Percentiles rank a stretch among this genome's conserved stretches.
phyloP scores from a whole-genome alignment of 2,329 filamentous ascomycete genomes.

The Penicillium sp. region DNA sequence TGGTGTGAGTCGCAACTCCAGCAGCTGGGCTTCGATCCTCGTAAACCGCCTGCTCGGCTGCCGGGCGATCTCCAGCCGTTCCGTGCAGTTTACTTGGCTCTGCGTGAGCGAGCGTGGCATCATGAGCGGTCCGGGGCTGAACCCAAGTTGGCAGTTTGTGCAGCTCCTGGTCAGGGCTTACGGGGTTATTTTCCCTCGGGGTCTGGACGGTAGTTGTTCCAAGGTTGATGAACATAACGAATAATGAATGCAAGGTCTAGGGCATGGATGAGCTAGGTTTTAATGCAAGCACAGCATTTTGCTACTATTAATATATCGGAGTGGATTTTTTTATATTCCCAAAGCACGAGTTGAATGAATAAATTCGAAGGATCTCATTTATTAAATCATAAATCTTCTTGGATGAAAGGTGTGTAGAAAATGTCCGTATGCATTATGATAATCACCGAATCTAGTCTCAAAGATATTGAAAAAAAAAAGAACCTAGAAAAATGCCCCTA shows the following conservation, averaged over 20 bases:
- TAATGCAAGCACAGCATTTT: neutral
- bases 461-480: neutral
- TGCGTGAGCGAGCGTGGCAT: constrained; percentile 7
- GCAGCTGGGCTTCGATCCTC: constrained; percentile 10
- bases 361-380: neutral
- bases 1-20: constrained; percentile 9
- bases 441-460: neutral
- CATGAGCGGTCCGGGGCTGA: constrained; percentile 3
- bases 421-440: neutral
- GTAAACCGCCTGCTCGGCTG: neutral
- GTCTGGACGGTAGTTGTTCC: neutral
- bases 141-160: constrained; percentile 3
- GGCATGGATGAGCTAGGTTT: neutral
- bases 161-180: neutral
- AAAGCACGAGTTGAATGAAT: neutral
- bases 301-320: neutral
- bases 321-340: neutral
- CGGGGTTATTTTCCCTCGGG: constrained; percentile 4
- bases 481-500: neutral
- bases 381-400: neutral
- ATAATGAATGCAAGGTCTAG: neutral
- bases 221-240: neutral
- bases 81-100: constrained; percentile 5
- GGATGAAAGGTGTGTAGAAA: neutral
- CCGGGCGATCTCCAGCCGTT: constrained; percentile 9